Conservation (phyloP, 805 yeast species). For the Schwanniomyces occidentalis region DNA sequence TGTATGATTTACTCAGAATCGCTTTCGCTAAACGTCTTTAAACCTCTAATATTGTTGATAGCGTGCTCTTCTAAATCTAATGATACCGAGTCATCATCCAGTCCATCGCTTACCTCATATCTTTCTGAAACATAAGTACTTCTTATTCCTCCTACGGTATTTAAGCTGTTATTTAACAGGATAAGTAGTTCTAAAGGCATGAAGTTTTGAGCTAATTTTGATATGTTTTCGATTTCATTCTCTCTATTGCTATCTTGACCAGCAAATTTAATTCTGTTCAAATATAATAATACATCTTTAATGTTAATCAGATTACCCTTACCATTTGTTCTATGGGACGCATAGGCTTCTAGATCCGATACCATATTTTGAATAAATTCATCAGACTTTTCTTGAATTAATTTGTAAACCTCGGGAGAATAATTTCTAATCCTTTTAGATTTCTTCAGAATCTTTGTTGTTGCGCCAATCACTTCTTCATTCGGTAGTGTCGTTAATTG, state of each 20-base stretch:
- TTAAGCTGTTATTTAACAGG: slow-evolving; percentile 31
- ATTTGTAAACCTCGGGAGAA: slow-evolving; percentile 13
- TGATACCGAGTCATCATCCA: too few species aligned
- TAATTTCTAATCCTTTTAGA: not conserved
- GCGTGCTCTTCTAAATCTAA: too few species aligned
- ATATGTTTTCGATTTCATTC: slow-evolving; percentile 20
- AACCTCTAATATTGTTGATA: not conserved
- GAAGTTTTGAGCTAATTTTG: slow-evolving; percentile 32
- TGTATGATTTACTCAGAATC: slow-evolving; percentile 4
- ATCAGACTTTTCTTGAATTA: slow-evolving; percentile 29
- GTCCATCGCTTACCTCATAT: too few species aligned
- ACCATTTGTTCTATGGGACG: slow-evolving; percentile 28
- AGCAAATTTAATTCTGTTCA: slow-evolving; percentile 30
- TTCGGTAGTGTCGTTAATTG: slow-evolving; percentile 1
- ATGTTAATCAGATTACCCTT: slow-evolving; percentile 24
- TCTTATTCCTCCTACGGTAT: too few species aligned
- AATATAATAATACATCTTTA: slow-evolving; percentile 34
- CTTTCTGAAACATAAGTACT: too few species aligned
- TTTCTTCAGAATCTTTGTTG: not conserved
- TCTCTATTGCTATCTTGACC: slow-evolving; percentile 11
- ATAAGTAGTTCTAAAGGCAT: slow-evolving; percentile 38
- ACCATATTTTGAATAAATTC: slow-evolving; percentile 30
- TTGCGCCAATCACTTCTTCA: not conserved
- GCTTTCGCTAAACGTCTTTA: slow-evolving; percentile 3
- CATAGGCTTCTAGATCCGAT: slow-evolving; percentile 36